Conservation (phyloP, 768 basidiomycete species). For the Leccinum rimulosum region DNA sequence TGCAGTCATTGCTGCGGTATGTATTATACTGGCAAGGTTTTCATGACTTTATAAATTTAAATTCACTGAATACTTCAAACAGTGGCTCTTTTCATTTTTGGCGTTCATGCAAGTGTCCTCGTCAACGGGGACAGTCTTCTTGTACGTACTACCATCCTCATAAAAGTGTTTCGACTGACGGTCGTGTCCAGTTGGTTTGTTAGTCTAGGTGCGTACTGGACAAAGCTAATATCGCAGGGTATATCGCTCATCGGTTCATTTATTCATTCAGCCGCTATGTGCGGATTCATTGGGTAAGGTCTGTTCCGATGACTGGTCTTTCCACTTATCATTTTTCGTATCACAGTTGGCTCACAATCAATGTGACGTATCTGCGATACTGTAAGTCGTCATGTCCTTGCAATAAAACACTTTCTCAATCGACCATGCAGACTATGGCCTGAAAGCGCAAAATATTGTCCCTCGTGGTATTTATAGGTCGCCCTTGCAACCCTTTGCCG, state of each 20-base stretch:
- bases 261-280: constrained; percentile 43
- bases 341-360: constrained; percentile 61
- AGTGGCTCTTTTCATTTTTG: constrained; percentile 43
- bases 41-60: constrained; percentile 14
- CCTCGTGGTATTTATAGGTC: constrained; percentile 63
- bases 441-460: constrained; percentile 45
- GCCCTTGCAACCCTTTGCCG: constrained; percentile 60
- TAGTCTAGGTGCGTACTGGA: constrained; percentile 43
- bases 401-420: constrained; percentile 34
- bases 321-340: constrained; percentile 42
- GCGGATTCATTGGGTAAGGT: constrained; percentile 50
- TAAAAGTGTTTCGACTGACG: constrained; percentile 22
- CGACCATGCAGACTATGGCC: constrained; percentile 9
- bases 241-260: neutral
- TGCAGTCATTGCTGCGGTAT: constrained; percentile 32
- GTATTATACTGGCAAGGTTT: constrained; percentile 2
- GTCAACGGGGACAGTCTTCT: constrained; percentile 43
- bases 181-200: constrained; percentile 58
- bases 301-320: constrained; percentile 11
- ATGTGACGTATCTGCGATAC: constrained; percentile 71
- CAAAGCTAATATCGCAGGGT: neutral
- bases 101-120: constrained; percentile 64
- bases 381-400: constrained; percentile 38
- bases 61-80: constrained; percentile 2
- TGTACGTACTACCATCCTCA: constrained; percentile 8